Percentiles rank a stretch among this genome's conserved stretches.
Conservation (phyloP, 148 eudicot genomes). For the Gaultheria prostrata region DNA sequence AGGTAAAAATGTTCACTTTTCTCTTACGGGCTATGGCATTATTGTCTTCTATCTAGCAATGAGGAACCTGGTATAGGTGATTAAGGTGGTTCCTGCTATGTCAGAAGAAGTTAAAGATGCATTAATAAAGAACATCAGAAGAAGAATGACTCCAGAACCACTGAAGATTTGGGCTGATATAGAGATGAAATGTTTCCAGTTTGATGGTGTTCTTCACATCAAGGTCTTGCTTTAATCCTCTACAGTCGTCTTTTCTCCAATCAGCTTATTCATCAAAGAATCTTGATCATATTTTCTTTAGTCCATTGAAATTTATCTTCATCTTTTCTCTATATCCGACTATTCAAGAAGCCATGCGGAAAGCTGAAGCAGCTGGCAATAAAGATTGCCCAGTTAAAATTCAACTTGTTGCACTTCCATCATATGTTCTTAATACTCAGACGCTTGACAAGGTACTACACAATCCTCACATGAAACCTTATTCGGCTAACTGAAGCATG, state of each 20-base stretch:
- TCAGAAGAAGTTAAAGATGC: too few species aligned
- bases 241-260: constrained; percentile 11
- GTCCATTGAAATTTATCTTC: not conserved
- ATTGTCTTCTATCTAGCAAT: not conserved
- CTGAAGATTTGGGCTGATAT: constrained; percentile 93
- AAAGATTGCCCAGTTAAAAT: too few species aligned
- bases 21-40: not conserved
- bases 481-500: too few species aligned
- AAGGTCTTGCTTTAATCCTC: constrained; percentile 38
- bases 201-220: constrained; percentile 93
- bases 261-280: not conserved
- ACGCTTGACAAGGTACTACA: too few species aligned
- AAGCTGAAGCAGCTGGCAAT: too few species aligned
- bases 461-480: too few species aligned
- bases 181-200: constrained; percentile 94
- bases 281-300: not conserved
- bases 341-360: constrained; percentile 53
- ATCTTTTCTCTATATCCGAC: not conserved
- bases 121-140: too few species aligned
- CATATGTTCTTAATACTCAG: too few species aligned
- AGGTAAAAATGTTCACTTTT: constrained; percentile 38
- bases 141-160: constrained; percentile 90
- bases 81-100: too few species aligned
- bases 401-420: too few species aligned
- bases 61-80: not conserved